Conservation (phyloP, 805 yeast species). For the Tetrapisispora namnaoensis region DNA sequence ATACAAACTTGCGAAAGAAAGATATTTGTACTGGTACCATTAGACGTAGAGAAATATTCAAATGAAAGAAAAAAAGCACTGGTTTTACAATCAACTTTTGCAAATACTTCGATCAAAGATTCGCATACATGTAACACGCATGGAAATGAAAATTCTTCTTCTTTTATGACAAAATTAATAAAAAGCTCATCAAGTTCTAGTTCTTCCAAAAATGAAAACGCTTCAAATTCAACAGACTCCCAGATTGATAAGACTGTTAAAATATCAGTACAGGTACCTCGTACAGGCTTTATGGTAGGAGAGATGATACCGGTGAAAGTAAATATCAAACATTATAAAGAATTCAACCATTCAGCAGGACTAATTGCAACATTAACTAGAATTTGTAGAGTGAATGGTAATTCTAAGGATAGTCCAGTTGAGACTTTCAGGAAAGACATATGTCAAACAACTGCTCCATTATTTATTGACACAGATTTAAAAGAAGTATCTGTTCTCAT, state of each 20-base stretch:
- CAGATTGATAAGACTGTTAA: slow-evolving; percentile 26
- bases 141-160: slow-evolving; percentile 13
- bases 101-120: background rate
- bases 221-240: slow-evolving; percentile 3
- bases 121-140: background rate
- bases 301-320: slow-evolving; percentile 69
- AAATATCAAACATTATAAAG: slow-evolving; percentile 57
- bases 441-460: slow-evolving; percentile 65
- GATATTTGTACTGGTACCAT: slow-evolving; percentile 56
- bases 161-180: slow-evolving; percentile 19
- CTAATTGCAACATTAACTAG: slow-evolving; percentile 71
- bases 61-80: slow-evolving; percentile 58
- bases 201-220: slow-evolving; percentile 4
- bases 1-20: slow-evolving; percentile 44
- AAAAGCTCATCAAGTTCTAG: slow-evolving; percentile 15
- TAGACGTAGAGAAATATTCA: slow-evolving; percentile 59
- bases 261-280: slow-evolving; percentile 39
- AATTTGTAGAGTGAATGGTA: slow-evolving; percentile 56
- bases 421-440: slow-evolving; percentile 72
- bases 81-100: slow-evolving; percentile 44
- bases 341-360: slow-evolving; percentile 60
- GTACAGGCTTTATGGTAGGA: slow-evolving; percentile 68
- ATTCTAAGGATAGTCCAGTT: slow-evolving; percentile 35
- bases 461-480: slow-evolving; percentile 64
- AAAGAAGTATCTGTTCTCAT: slow-evolving; percentile 49